These are phyloP conservation scores for Aureobasidium pullulans DNA, from an alignment of 2,329 filamentous ascomycete genomes.

Conservation along the genomic window DNA sequence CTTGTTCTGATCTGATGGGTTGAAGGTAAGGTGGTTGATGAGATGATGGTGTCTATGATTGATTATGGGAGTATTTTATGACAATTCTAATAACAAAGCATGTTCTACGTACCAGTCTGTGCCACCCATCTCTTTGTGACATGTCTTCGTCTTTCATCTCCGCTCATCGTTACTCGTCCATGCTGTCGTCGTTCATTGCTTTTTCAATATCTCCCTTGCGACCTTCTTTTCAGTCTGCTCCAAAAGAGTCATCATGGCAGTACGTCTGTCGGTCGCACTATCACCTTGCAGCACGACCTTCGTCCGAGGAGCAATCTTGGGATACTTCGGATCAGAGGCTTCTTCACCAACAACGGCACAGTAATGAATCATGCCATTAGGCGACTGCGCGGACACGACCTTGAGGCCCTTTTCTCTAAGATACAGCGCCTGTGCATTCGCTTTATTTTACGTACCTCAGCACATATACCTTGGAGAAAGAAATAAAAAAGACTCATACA, in stretches of 20 bases:
- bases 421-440: constrained; percentile 21
- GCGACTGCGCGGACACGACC: constrained; percentile 18
- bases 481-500: too few relatives aligned
- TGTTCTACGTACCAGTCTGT: constrained; percentile 6
- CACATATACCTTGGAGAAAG: not conserved
- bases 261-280: constrained; percentile 15
- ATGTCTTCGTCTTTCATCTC: not conserved
- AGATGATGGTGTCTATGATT: not conserved
- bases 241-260: constrained; percentile 19
- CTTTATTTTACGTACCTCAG: constrained; percentile 10
- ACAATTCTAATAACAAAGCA: constrained; percentile 8
- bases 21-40: not conserved
- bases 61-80: constrained; percentile 3
- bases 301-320: constrained; percentile 16
- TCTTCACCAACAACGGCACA: constrained; percentile 16
- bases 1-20: not conserved
- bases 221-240: constrained; percentile 20
- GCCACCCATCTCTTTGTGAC: not conserved
- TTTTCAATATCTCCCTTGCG: constrained; percentile 19
- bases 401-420: constrained; percentile 18
- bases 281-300: constrained; percentile 20
- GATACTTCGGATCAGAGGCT: constrained; percentile 16
- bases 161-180: too few relatives aligned
- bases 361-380: constrained; percentile 16
- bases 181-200: not conserved